Conservation (phyloP, 2,329 filamentous ascomycete species). For the Epichloe brachyelytri region DNA sequence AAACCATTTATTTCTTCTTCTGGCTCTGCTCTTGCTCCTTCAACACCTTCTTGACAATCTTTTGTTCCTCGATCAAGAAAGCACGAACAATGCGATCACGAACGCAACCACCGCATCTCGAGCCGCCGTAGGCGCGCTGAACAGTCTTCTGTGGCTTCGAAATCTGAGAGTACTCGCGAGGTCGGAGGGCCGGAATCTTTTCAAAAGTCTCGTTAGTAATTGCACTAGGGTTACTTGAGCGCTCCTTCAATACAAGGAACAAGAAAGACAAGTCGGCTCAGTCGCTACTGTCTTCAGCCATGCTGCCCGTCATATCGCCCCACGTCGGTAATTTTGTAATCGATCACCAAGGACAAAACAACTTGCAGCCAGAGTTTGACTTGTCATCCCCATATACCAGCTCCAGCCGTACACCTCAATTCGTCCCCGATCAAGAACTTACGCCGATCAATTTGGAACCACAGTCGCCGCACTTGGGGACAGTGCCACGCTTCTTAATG, state of each 20-base stretch:
- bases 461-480: conserved; percentile 98
- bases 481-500: conserved; percentile 98
- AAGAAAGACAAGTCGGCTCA: background rate
- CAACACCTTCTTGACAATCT: conserved; percentile 99
- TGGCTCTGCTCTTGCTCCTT: conserved; percentile 82
- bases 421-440: conserved; percentile 39
- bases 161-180: conserved; percentile 93
- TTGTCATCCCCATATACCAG: background rate
- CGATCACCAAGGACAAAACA: background rate
- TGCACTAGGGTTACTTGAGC: background rate
- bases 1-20: conserved; percentile 54
- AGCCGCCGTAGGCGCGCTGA: conserved; percentile 95
- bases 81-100: conserved; percentile 95
- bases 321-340: background rate
- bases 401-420: conserved; percentile 1
- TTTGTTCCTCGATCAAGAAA: conserved; percentile 99
- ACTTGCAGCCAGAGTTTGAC: background rate
- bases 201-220: conserved; percentile 7
- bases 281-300: background rate
- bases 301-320: background rate
- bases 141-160: conserved; percentile 99
- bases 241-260: background rate
- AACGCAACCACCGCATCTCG: conserved; percentile 96
- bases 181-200: conserved; percentile 88
- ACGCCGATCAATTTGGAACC: conserved; percentile 95